phyloP scores from a whole-genome alignment of 495 filamentous ascomycete genomes.

The Hypoxylon rickii region DNA sequence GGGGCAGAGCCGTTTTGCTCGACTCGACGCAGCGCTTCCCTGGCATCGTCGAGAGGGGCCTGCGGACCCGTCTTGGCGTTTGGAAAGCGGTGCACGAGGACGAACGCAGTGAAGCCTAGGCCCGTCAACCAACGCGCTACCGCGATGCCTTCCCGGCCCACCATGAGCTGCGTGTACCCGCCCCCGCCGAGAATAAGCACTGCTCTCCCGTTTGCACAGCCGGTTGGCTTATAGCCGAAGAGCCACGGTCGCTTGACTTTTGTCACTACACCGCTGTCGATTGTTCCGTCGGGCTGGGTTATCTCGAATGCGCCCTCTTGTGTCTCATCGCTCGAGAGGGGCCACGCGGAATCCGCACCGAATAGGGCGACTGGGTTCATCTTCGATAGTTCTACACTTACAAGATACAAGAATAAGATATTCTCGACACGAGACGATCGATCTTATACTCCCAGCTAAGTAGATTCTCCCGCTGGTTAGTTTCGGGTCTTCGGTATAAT shows the following conservation, averaged over 20 bases:
- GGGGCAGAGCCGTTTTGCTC: neutral
- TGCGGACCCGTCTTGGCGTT: conserved; percentile 14
- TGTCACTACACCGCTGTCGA: conserved; percentile 2
- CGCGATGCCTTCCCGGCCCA: conserved; percentile 22
- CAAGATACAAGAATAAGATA: neutral
- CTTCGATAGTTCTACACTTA: too few relatives aligned
- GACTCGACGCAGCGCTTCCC: conserved; percentile 3
- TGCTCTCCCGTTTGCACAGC: conserved; percentile 10
- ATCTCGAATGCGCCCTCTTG: conserved; percentile 4
- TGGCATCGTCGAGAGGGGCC: conserved; percentile 23
- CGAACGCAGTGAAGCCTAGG: conserved; percentile 21
- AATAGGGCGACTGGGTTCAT: neutral
- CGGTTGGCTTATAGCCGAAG: conserved; percentile 20
- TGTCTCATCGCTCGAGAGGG: conserved; percentile 5
- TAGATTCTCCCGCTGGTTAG: too few relatives aligned
- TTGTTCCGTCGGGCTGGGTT: conserved; percentile 1
- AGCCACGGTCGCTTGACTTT: conserved; percentile 22
- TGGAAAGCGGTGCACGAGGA: conserved; percentile 25
- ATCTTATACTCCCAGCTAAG: too few relatives aligned
- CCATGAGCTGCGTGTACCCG: conserved; percentile 25
- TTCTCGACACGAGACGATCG: neutral
- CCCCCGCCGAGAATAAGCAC: conserved; percentile 25
- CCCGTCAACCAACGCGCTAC: conserved; percentile 22
- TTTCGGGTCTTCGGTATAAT: too few relatives aligned
- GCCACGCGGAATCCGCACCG: conserved; percentile 12